These are phyloP conservation scores for Pleurozium schreberi DNA, from an alignment of 225 moss, liverwort and hornwort species.

Conservation along the genomic window DNA sequence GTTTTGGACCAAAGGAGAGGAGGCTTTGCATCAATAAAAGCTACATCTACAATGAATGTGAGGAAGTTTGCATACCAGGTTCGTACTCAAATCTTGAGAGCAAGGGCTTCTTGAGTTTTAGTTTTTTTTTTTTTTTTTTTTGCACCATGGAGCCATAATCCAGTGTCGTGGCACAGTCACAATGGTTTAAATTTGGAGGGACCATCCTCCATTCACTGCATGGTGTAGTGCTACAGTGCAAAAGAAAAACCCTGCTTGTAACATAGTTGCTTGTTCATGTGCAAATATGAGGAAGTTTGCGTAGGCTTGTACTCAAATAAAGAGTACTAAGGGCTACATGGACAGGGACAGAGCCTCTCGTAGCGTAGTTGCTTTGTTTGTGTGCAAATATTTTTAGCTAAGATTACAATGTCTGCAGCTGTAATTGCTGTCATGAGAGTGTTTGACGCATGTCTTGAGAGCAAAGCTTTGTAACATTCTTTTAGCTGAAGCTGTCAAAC, in stretches of 20 bases:
- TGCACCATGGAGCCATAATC: too few species aligned
- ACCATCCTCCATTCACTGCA: too few species aligned
- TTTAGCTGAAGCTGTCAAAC: background rate
- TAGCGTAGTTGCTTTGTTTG: background rate
- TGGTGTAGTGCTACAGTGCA: too few species aligned
- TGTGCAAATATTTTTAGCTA: too few species aligned
- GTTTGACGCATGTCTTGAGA: background rate
- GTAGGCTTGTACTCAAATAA: background rate
- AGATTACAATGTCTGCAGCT: background rate
- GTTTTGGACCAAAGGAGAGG: background rate
- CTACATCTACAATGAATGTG: too few species aligned
- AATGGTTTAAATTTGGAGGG: too few species aligned
- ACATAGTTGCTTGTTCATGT: background rate
- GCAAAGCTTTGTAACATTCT: background rate
- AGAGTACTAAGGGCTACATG: background rate
- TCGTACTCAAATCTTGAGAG: background rate
- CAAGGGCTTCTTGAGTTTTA: too few species aligned
- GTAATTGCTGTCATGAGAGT: background rate
- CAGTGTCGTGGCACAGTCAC: too few species aligned
- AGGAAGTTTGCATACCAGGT: background rate
- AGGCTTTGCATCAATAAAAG: background rate
- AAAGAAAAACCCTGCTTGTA: too few species aligned
- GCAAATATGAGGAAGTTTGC: background rate
- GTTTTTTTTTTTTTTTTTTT: too few species aligned
- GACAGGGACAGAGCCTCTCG: background rate